Evolutionary conservation across 176 grass and related monocot genomes (phyloP), one percentile per base, ranked within the genome.

Genomic region (Ensete glaucum): DNA sequence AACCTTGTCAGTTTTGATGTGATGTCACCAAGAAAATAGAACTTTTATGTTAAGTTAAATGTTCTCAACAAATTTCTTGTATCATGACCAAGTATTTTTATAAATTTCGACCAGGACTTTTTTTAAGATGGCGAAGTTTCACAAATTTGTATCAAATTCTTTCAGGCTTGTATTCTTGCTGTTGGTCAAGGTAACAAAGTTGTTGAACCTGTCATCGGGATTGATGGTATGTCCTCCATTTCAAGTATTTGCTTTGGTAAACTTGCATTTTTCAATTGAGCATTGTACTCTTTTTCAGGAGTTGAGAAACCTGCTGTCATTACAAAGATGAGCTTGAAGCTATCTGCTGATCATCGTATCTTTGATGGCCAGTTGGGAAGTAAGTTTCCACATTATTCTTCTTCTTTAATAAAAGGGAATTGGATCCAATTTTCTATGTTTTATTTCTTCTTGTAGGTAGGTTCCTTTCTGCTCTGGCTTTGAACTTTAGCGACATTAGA

Each of bases 301-400:
- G 86, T 63, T 22, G 90, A 91, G 76, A 94, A 82, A 81, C 80
- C 86, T 77, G 78, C 77, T 52, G 80, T 75, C 76, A 71, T 91
- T 79, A 93, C 90, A 67, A 94, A 94, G 81, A 99, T 99, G 91
- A 91, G 80, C 69, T 76, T 99, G 64, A 94, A 84, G 3, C 80
- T 99, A 34, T 99, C 95, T 68, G 95, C 95, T 67, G 95, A 99
- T 56, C 95, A 99, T 67, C 90, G 90, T 21, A 81, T 99, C 19
- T 94, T 89, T 87, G 90, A 94, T 79, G 95, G 88, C 19, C 88
- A 94, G 85, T 76, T 92, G 73, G 84, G 82, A 85, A 88, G 95
- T 94, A 89, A 27, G 23, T 73, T 80, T 21, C 49, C 62, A 53
- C 63, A 21, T 52, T 50, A 71, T 80, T 63, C 1, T 79, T 71